phyloP scores from a whole-genome alignment of 2,329 filamentous ascomycete genomes.

The Ascochyta lentis region DNA sequence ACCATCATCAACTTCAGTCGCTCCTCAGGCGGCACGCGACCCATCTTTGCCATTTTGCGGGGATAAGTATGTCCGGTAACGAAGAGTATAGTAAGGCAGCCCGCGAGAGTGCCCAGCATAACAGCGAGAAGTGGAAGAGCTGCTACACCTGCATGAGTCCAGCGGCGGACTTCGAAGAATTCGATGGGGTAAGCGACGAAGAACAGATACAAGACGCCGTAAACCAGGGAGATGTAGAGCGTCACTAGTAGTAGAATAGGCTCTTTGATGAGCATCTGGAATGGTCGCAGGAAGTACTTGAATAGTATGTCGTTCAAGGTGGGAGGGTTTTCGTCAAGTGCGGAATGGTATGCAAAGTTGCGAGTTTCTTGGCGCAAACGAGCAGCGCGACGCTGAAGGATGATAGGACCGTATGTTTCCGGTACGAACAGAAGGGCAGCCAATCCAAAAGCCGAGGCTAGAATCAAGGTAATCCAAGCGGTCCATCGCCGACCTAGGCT shows the following conservation, averaged over 20 bases:
- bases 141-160: conserved; percentile 59
- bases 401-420: conserved; percentile 61
- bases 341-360: background rate
- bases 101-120: conserved; percentile 59
- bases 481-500: background rate
- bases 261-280: conserved; percentile 65
- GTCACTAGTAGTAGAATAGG: conserved; percentile 73
- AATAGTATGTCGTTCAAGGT: conserved; percentile 63
- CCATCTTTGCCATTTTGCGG: too few relatives aligned
- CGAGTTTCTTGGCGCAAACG: background rate
- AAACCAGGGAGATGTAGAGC: conserved; percentile 50
- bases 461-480: background rate
- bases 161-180: conserved; percentile 66
- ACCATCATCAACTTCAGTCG: conserved; percentile 69
- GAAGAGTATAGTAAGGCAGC: too few relatives aligned
- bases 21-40: conserved; percentile 56
- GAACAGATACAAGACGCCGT: conserved; percentile 41
- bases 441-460: conserved; percentile 43
- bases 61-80: too few relatives aligned
- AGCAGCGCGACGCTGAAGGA: conserved; percentile 51
- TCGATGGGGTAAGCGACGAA: conserved; percentile 70
- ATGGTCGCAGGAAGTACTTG: conserved; percentile 70
- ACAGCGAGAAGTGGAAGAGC: conserved; percentile 68
- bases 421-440: conserved; percentile 58
- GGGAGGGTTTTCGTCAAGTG: conserved; percentile 52